A percentile compares a stretch with the other conserved stretches of the same genome.
Evolutionary conservation across 2,329 filamentous ascomycete genomes (phyloP).

Genomic region (Exophiala lecanii-corni): DNA sequence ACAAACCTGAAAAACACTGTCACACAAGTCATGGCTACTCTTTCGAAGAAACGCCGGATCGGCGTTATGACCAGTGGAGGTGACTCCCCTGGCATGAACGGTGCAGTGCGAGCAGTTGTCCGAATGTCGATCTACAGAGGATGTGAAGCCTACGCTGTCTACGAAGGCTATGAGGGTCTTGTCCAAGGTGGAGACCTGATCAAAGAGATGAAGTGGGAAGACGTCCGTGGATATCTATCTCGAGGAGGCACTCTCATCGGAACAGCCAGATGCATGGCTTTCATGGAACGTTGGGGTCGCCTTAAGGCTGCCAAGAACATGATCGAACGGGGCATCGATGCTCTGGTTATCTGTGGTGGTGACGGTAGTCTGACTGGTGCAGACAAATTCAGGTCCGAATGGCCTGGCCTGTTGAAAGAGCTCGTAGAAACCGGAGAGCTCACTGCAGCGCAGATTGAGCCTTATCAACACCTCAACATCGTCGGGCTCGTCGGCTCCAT

Average conservation of each 20-base stretch:
- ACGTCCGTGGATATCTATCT: conserved; percentile 89
- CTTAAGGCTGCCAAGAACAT: conserved; percentile 88
- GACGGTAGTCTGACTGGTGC: conserved; percentile 95
- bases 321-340: conserved; percentile 87
- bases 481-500: conserved; percentile 95
- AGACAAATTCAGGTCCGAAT: conserved; percentile 87
- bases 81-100: conserved; percentile 94
- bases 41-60: conserved; percentile 59
- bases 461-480: conserved; percentile 86
- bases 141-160: conserved; percentile 75
- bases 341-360: conserved; percentile 92
- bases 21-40: conserved; percentile 29
- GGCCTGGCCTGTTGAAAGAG: conserved; percentile 82
- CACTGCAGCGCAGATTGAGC: conserved; percentile 63
- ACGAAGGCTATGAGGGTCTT: conserved; percentile 94
- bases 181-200: conserved; percentile 88
- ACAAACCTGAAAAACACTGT: too few relatives aligned
- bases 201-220: conserved; percentile 81
- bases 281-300: conserved; percentile 82
- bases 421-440: conserved; percentile 71
- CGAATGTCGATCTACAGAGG: conserved; percentile 83
- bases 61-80: conserved; percentile 92
- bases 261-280: conserved; percentile 86
- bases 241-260: conserved; percentile 95
- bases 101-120: conserved; percentile 81